phyloP scores from a whole-genome alignment of 257 asterid species.

The Solanum clarkiae region DNA sequence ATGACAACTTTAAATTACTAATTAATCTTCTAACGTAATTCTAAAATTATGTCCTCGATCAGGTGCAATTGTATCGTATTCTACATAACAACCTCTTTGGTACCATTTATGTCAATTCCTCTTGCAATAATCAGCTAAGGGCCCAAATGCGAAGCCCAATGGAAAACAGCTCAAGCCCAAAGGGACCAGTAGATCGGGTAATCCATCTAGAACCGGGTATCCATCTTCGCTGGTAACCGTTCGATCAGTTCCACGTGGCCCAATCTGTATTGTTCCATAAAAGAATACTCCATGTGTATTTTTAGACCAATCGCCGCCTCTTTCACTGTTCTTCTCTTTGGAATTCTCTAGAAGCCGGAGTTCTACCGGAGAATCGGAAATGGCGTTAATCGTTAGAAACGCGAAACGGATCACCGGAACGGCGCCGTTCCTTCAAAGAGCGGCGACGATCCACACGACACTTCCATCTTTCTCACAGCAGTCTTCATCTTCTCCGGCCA shows the following conservation, averaged over 20 bases:
- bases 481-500: conserved; percentile 48
- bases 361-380: not conserved
- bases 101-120: not conserved
- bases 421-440: conserved; percentile 39
- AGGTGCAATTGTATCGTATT: accelerated
- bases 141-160: not conserved
- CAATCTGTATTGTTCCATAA: not conserved
- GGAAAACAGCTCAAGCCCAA: not conserved
- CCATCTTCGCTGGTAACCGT: not conserved
- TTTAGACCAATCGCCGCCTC: not conserved
- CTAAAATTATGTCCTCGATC: not conserved
- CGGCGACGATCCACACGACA: conserved; percentile 76
- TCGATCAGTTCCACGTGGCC: not conserved
- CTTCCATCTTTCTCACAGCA: conserved; percentile 47
- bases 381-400: conserved; percentile 73
- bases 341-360: not conserved
- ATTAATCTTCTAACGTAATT: not conserved
- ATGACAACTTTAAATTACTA: accelerated
- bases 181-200: not conserved
- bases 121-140: not conserved
- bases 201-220: not conserved
- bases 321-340: not conserved
- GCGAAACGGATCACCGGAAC: conserved; percentile 43
- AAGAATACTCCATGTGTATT: not conserved
- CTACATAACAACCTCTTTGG: not conserved